Conservation (phyloP, 2,329 filamentous ascomycete genomes). For the Niveomyces coronatus region DNA sequence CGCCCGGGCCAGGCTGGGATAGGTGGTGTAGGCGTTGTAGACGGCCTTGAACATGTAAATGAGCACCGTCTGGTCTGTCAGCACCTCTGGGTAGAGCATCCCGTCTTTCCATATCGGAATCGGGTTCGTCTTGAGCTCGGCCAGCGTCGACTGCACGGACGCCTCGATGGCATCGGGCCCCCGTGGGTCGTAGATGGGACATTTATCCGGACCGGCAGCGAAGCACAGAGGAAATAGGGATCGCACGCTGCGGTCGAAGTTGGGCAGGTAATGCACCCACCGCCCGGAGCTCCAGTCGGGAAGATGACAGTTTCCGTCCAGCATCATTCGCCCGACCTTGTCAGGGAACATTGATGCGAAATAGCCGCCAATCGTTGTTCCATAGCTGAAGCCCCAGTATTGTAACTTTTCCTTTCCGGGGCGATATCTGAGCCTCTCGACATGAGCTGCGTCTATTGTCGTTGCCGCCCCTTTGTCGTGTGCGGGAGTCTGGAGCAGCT, state of each 20-base stretch:
- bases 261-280: background rate
- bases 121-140: background rate
- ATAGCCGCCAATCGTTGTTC: slow-evolving; percentile 23
- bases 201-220: background rate
- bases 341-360: slow-evolving; percentile 26
- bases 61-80: background rate
- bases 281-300: background rate
- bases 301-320: slow-evolving; percentile 28
- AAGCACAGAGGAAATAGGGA: background rate
- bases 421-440: background rate
- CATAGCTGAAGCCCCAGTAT: slow-evolving; percentile 42
- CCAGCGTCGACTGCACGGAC: background rate
- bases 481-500: background rate
- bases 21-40: background rate
- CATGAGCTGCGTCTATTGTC: background rate
- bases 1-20: background rate
- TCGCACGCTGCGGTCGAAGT: background rate
- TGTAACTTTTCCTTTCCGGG: slow-evolving; percentile 22
- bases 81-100: background rate
- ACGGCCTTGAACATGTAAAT: background rate
- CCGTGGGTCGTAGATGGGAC: background rate
- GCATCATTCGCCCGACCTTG: slow-evolving; percentile 29
- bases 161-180: background rate
- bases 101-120: background rate
- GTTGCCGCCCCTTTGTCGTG: background rate